Evolutionary conservation across 2,329 filamentous ascomycete genomes (phyloP).

Genomic region (Colletotrichum viniferum): DNA sequence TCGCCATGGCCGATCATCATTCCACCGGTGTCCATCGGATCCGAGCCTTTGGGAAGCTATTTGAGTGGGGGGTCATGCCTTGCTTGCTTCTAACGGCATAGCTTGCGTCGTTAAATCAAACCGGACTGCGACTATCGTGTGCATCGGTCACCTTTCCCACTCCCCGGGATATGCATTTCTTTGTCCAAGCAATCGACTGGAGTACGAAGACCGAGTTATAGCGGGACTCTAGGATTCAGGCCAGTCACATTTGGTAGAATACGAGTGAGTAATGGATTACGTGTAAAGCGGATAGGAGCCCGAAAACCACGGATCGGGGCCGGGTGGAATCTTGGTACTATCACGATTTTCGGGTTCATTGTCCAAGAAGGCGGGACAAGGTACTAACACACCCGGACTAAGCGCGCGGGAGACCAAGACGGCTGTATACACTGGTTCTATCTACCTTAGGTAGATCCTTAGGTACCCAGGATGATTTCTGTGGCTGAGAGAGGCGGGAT

Average conservation of each 20-base stretch:
- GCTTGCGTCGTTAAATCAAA: not conserved
- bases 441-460: not conserved
- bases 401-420: not conserved
- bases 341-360: not conserved
- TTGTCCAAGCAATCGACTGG: not conserved
- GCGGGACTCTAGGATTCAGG: not conserved
- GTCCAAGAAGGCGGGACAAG: not conserved
- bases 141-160: not conserved
- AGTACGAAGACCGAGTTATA: not conserved
- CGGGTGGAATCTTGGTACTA: not conserved
- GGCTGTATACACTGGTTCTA: not conserved
- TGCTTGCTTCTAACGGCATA: not conserved
- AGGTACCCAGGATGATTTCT: not conserved
- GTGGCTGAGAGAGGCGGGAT: not conserved
- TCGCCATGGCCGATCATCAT: not conserved
- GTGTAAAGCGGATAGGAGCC: not conserved
- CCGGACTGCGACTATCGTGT: not conserved
- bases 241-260: not conserved
- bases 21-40: not conserved
- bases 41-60: not conserved
- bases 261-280: not conserved
- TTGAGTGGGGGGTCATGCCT: not conserved
- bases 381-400: not conserved
- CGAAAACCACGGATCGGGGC: not conserved
- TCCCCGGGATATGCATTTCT: not conserved